Evolutionary conservation across 2,329 filamentous ascomycete genomes (phyloP).

Genomic region (Trichothecium sympodiale): DNA sequence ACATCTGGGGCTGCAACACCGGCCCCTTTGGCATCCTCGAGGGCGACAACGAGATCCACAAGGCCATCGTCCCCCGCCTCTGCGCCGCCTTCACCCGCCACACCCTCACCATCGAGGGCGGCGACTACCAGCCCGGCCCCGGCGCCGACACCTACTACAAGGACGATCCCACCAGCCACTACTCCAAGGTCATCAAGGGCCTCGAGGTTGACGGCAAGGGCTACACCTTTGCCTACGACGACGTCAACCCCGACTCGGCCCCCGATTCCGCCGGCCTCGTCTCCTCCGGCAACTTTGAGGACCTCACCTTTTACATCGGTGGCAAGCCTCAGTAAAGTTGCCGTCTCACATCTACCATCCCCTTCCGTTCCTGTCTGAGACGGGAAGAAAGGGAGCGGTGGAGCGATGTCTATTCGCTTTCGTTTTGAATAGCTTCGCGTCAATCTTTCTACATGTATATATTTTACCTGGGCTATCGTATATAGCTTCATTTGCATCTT

Average conservation of each 20-base stretch:
- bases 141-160: slow-evolving; percentile 30
- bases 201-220: slow-evolving; percentile 48
- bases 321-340: neutral
- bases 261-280: slow-evolving; percentile 35
- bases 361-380: too few species aligned
- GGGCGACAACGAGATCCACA: slow-evolving; percentile 27
- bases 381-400: too few species aligned
- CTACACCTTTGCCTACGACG: slow-evolving; percentile 59
- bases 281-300: slow-evolving; percentile 11
- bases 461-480: too few species aligned
- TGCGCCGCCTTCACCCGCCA: slow-evolving; percentile 40
- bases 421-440: too few species aligned
- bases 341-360: too few species aligned
- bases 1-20: slow-evolving; percentile 41
- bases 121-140: slow-evolving; percentile 32
- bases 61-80: slow-evolving; percentile 32
- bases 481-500: neutral
- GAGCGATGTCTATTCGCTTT: too few species aligned
- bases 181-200: slow-evolving; percentile 47
- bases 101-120: slow-evolving; percentile 33
- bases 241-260: slow-evolving; percentile 47
- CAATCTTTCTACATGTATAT: too few species aligned
- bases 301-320: slow-evolving; percentile 18
- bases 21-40: slow-evolving; percentile 30
- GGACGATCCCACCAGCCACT: slow-evolving; percentile 38